Evolutionary conservation across 1,139 yeast genomes (phyloP), one percentile per base, ranked within the genome.

Genomic region (Pichia sp.): DNA sequence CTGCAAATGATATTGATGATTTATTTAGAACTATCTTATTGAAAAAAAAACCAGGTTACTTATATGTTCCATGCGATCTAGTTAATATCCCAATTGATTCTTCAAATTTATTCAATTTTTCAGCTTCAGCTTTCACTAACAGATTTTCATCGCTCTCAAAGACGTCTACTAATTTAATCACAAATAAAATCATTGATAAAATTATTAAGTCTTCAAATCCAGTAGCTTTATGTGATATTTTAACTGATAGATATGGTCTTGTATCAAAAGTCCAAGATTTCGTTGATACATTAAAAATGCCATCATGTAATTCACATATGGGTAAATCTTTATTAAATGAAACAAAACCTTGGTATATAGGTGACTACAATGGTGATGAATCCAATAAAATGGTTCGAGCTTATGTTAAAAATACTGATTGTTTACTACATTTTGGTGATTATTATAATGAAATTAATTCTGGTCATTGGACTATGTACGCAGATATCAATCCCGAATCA

Each of bases 11-110:
- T 59, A 73, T 88, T 48, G 96, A 88, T 63, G 68, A 68, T 27
- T 86, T 86, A 5, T 75, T 88, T 53, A 60, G 62, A 40, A 70
- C 74, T 30, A 79, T 86, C 30, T 68, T 77, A 55, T 69, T 66
- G 40, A 72, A 74, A 49, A 79, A 83, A 27, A 77, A 83, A 61
- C 96, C 96, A 1, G 96, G 95, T 8, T 87, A 84, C 61, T 67
- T 88, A 50, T 85, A 78, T 61, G 64, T 88, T 40, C 96, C 96
- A 3, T 70, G 76, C 39, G 90, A 87, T 60, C 66, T 85, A 58
- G 79, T 82, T 11, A 77, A 77, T 57, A 59, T 69, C 40, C 56
- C 67, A 40, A 79, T 85, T 16, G 63, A 50, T 44, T 59, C 55
- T n/a, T 60, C 68, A 5, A 51, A 53, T 25, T 54, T 60, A 27